Evolutionary conservation across 106 monocot species (phyloP).

Genomic region (Gastrodia elata): DNA sequence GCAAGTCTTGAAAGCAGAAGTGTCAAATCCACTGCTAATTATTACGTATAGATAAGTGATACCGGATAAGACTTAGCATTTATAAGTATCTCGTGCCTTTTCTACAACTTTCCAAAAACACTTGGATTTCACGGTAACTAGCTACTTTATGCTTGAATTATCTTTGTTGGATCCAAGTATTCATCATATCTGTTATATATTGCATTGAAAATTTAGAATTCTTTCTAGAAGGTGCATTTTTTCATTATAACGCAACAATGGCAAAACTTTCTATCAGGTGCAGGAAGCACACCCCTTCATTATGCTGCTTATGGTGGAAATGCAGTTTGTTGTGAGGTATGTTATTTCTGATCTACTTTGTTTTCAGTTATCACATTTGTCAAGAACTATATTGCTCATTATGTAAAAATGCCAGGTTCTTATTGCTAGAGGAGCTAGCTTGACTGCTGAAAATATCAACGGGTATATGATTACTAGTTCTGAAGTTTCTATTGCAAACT

Average conservation of each 20-base stretch:
- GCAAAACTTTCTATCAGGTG: slow-evolving; percentile 23
- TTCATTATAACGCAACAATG: background rate
- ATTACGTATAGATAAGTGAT: no score
- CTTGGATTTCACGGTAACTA: background rate
- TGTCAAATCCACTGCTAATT: no score
- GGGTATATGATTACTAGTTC: slow-evolving; percentile 43
- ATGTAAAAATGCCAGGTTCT: slow-evolving; percentile 44
- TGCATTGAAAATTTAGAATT: background rate
- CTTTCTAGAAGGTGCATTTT: background rate
- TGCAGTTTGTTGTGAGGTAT: slow-evolving; percentile 64
- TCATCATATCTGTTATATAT: background rate
- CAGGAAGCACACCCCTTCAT: slow-evolving; percentile 70
- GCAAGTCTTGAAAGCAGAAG: no score
- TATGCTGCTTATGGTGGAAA: slow-evolving; percentile 84
- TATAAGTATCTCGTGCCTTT: background rate
- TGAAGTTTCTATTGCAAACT: background rate
- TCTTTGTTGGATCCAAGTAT: background rate
- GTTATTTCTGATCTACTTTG: background rate
- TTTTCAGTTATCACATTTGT: background rate
- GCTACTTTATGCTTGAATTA: background rate
- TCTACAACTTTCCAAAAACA: background rate
- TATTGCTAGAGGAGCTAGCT: slow-evolving; percentile 77
- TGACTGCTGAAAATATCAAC: slow-evolving; percentile 68
- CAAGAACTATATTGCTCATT: background rate
- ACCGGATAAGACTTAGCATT: background rate